Evolutionary conservation across 768 basidiomycete genomes (phyloP).

Genomic region (Hericium coralloides): DNA sequence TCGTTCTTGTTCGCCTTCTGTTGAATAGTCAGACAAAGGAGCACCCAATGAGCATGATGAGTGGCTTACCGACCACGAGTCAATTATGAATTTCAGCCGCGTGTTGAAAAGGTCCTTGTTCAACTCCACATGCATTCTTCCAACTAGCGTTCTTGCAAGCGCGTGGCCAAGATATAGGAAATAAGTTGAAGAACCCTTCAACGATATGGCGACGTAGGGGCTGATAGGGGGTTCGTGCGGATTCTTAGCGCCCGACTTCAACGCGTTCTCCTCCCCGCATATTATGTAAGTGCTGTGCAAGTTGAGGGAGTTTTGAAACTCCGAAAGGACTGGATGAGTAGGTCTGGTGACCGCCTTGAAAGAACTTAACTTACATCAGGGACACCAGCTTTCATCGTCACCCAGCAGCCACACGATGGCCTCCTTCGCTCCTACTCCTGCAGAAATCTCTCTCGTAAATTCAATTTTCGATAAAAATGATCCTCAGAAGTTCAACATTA

Average conservation of each 20-base stretch:
- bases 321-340: too few relatives aligned
- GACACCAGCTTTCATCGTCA: background rate
- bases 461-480: constrained; percentile 70
- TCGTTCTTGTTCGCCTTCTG: constrained; percentile 62
- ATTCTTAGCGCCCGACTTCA: too few relatives aligned
- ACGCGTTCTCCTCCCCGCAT: too few relatives aligned
- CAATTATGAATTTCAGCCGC: constrained; percentile 21
- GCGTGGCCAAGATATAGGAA: too few relatives aligned
- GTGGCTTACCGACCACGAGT: constrained; percentile 27
- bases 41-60: background rate
- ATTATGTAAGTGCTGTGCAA: too few relatives aligned
- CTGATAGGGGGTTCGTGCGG: too few relatives aligned
- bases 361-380: too few relatives aligned
- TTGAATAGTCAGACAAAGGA: background rate
- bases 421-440: constrained; percentile 35
- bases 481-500: constrained; percentile 68
- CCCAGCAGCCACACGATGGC: background rate
- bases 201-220: too few relatives aligned
- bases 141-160: too few relatives aligned
- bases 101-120: constrained; percentile 35
- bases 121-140: constrained; percentile 57
- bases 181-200: too few relatives aligned
- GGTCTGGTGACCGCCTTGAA: too few relatives aligned
- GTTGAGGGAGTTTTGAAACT: too few relatives aligned
- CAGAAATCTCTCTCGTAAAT: constrained; percentile 51